Conservation (phyloP, 1,284 basidiomycete species). For the Retiboletus flavoniger region DNA sequence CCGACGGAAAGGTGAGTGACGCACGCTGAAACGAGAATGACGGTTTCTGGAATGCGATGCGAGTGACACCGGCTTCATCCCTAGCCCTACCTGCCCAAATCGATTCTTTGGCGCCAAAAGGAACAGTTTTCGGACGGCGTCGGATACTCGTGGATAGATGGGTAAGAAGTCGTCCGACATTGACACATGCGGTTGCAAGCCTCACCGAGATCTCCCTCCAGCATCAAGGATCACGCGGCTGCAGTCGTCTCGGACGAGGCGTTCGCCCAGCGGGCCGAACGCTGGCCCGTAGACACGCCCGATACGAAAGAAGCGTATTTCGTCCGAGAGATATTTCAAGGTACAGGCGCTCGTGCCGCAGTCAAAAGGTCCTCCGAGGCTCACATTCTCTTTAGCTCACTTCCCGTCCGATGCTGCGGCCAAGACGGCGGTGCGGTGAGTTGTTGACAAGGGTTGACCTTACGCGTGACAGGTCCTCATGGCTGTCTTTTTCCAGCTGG, state of each 20-base stretch:
- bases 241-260: slow-evolving; percentile 77
- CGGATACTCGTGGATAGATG: slow-evolving; percentile 99
- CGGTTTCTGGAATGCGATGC: not conserved
- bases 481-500: slow-evolving; percentile 54
- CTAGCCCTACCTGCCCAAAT: slow-evolving; percentile 90
- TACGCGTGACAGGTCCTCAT: slow-evolving; percentile 13
- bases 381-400: slow-evolving; percentile 45
- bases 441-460: slow-evolving; percentile 23
- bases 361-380: not conserved
- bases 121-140: slow-evolving; percentile 99
- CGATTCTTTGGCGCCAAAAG: slow-evolving; percentile 98
- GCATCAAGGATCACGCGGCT: slow-evolving; percentile 89
- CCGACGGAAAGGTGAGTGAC: slow-evolving; percentile 70
- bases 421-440: slow-evolving; percentile 85
- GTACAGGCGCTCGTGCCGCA: slow-evolving; percentile 42
- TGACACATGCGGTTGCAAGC: not conserved
- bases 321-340: slow-evolving; percentile 93
- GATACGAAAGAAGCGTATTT: slow-evolving; percentile 98
- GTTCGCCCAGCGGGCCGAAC: slow-evolving; percentile 71
- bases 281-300: slow-evolving; percentile 83
- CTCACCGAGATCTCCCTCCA: slow-evolving; percentile 29
- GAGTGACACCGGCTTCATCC: not conserved
- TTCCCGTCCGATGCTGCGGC: slow-evolving; percentile 89
- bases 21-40: not conserved
- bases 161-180: slow-evolving; percentile 46